phyloP scores from a whole-genome alignment of 306 rosid species.

The Dalbergia cultrata region DNA sequence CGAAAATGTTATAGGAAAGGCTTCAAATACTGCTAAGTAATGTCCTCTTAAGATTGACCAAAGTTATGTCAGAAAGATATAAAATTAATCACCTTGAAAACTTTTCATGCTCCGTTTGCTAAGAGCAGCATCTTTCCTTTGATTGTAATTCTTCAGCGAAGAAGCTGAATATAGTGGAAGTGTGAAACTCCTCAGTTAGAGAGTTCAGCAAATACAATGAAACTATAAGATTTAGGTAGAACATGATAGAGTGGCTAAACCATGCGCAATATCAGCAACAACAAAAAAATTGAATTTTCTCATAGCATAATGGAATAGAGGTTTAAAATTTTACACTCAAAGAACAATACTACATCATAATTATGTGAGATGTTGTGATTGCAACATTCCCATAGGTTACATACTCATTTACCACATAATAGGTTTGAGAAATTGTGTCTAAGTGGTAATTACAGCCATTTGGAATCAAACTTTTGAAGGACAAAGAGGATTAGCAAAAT shows the following conservation, averaged over 20 bases:
- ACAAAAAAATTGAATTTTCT: not conserved
- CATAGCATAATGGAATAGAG: slow-evolving; percentile 24
- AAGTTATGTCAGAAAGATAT: not conserved
- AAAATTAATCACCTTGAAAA: slow-evolving; percentile 72
- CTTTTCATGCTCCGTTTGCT: slow-evolving; percentile 79
- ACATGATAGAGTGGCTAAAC: slow-evolving; percentile 40
- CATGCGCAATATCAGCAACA: slow-evolving; percentile 32
- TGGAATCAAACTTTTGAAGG: not conserved
- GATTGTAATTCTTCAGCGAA: slow-evolving; percentile 69
- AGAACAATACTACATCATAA: not conserved
- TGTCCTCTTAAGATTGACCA: not conserved
- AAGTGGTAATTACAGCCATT: not conserved
- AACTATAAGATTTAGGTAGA: slow-evolving; percentile 39
- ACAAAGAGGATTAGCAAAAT: not conserved
- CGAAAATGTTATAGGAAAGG: slow-evolving; percentile 28
- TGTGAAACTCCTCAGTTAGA: slow-evolving; percentile 41
- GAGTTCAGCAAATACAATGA: slow-evolving; percentile 3
- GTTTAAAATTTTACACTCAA: slow-evolving; percentile 19
- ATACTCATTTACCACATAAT: not conserved
- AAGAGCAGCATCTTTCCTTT: slow-evolving; percentile 77
- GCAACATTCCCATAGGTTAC: not conserved
- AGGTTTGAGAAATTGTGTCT: not conserved
- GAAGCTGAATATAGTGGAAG: slow-evolving; percentile 63
- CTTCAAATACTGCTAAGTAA: slow-evolving; percentile 21
- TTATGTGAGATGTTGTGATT: not conserved